phyloP scores from a whole-genome alignment of 108 stramenopile species.

The Hondaea fermentalgiana region DNA sequence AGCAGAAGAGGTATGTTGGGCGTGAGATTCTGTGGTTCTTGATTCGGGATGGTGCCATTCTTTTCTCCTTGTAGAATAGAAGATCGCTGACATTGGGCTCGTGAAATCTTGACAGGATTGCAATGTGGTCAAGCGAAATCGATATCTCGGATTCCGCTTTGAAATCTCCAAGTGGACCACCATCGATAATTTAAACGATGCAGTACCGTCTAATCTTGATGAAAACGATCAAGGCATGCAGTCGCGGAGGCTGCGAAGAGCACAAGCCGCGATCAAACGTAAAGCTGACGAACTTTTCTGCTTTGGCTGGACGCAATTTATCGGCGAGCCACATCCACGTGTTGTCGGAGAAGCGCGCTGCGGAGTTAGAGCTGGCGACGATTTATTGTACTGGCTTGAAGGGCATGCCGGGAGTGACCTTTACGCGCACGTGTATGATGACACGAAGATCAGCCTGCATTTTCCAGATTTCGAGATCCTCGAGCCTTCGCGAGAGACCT shows the following conservation, averaged over 20 bases:
- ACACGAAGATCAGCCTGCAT: constrained; percentile 50
- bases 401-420: background rate
- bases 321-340: background rate
- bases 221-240: background rate
- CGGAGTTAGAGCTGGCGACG: background rate
- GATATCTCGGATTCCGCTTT: constrained; percentile 6
- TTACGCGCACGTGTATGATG: constrained; percentile 16
- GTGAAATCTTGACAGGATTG: background rate
- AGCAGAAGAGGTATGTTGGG: background rate
- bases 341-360: background rate
- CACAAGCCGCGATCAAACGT: background rate
- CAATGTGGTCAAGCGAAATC: background rate
- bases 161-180: background rate
- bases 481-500: background rate
- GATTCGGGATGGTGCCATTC: background rate
- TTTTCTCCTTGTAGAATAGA: background rate
- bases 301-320: background rate
- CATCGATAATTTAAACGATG: too few relatives aligned
- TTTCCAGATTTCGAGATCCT: constrained; percentile 45
- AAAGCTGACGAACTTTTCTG: background rate
- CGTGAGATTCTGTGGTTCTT: background rate
- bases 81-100: background rate
- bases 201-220: too few relatives aligned
- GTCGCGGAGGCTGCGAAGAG: background rate
- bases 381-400: background rate